phyloP scores from a whole-genome alignment of 768 basidiomycete species.

The Tylopilus plumbeoviolaceoides region DNA sequence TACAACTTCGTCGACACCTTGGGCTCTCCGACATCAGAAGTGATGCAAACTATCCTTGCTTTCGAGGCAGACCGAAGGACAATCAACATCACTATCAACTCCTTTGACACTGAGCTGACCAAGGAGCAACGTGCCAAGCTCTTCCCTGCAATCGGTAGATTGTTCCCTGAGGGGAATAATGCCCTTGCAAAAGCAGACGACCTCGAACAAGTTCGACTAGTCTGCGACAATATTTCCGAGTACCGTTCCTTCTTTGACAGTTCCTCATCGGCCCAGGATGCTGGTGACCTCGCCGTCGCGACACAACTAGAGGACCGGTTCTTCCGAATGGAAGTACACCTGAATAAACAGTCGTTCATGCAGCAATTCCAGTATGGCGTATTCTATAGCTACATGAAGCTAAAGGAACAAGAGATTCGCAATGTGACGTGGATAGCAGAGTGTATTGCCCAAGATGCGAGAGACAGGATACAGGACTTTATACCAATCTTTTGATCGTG shows the following conservation, averaged over 20 bases:
- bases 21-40: conserved; percentile 81
- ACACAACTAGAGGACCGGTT: conserved; percentile 88
- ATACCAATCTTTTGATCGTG: conserved; percentile 77
- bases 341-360: conserved; percentile 93
- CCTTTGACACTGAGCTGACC: conserved; percentile 89
- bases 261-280: conserved; percentile 34
- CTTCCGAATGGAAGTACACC: conserved; percentile 87
- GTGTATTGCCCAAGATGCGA: conserved; percentile 96
- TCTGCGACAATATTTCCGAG: conserved; percentile 84
- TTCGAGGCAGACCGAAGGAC: conserved; percentile 98
- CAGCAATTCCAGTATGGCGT: conserved; percentile 96
- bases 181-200: conserved; percentile 92
- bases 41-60: conserved; percentile 87
- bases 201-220: conserved; percentile 84
- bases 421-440: conserved; percentile 94
- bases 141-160: conserved; percentile 89
- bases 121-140: conserved; percentile 94
- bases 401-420: conserved; percentile 89
- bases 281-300: conserved; percentile 46
- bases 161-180: conserved; percentile 96
- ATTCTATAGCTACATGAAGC: conserved; percentile 88
- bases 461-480: conserved; percentile 92
- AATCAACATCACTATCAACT: conserved; percentile 99
- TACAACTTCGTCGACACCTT: conserved; percentile 76
- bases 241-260: conserved; percentile 88